Percentiles rank a stretch among this genome's conserved stretches.
Evolutionary conservation across 148 eudicot species (phyloP).

Genomic region (Simmondsia chinensis): DNA sequence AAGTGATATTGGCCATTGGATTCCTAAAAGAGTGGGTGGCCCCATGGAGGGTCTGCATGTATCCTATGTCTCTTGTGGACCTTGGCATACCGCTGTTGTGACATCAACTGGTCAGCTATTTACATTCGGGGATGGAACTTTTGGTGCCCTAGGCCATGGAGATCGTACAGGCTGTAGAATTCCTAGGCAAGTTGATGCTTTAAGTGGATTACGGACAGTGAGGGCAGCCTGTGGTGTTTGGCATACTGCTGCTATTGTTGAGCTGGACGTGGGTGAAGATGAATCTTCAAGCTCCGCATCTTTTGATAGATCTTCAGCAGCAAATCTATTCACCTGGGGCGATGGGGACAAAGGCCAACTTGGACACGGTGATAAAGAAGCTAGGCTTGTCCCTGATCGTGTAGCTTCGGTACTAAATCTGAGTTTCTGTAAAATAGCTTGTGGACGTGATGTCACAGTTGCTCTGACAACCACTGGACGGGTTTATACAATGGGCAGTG

Average conservation of each 20-base stretch:
- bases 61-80: slow-evolving; percentile 68
- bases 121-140: slow-evolving; percentile 95
- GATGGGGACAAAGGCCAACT: slow-evolving; percentile 80
- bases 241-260: slow-evolving; percentile 93
- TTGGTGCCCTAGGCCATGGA: slow-evolving; percentile 90
- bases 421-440: slow-evolving; percentile 53
- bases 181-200: slow-evolving; percentile 70
- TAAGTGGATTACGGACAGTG: slow-evolving; percentile 45
- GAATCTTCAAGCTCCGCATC: slow-evolving; percentile 17
- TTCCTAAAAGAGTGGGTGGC: slow-evolving; percentile 68
- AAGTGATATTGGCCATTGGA: slow-evolving; percentile 55
- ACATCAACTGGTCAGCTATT: slow-evolving; percentile 64
- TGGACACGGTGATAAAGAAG: slow-evolving; percentile 68
- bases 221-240: slow-evolving; percentile 83
- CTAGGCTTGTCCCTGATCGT: slow-evolving; percentile 47
- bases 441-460: slow-evolving; percentile 61
- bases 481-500: slow-evolving; percentile 70
- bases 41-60: slow-evolving; percentile 59
- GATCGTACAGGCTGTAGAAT: slow-evolving; percentile 35
- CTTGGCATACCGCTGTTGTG: slow-evolving; percentile 86
- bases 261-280: slow-evolving; percentile 19
- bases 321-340: slow-evolving; percentile 89
- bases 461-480: slow-evolving; percentile 55
- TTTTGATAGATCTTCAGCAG: slow-evolving; percentile 23
- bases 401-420: slow-evolving; percentile 30